Evolutionary conservation across 73 alveolate genomes (phyloP), one percentile per base, ranked within the genome.

Genomic region (Stentor coeruleus): DNA sequence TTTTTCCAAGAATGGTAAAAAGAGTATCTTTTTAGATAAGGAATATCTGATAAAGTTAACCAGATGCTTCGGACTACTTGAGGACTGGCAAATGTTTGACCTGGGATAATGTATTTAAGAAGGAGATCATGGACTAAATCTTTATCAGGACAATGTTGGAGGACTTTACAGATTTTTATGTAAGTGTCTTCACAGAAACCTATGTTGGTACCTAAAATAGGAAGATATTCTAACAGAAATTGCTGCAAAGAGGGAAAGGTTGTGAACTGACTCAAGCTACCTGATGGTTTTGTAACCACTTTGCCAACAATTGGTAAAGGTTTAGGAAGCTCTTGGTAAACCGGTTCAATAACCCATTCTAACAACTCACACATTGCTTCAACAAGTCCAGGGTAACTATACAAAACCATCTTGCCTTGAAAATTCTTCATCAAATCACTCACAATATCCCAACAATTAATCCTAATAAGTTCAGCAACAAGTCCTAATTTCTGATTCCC

Each of bases 331-430:
- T 20, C 37, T 66, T 66, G 36, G 79, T 26, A 26, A 26, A 66
- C 37, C 33, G 79, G 79, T 37, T 66, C 79, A 20, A 66, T 31
- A 0, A 66, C 79, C 79, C 79, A 66, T 20, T 66, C 40, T 14
- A 66, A 11, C 15, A 66, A 66, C 49, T 66, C 39, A 33, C 79
- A 66, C 42, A 66, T 14, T 28, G 79, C 39, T 20, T 20, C 36
- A 66, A 66, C 39, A 37, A 33, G 20, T 1, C 49, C 26, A 11
- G 79, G 79, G 2, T 26, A 26, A 26, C 15, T 26, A 2, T 37
- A 20, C 1, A 66, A 20, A 1, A 66, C 40, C 11, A 66, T 26
- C 37, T 66, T 66, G 26, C 79, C 79, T 66, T 66, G 42, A 31
- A 66, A 66, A 20, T 40, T 66, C 33, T 66, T 31, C 26, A 66